Evolutionary conservation across 148 eudicot species (phyloP).

Genomic region (Diospyros lotus): DNA sequence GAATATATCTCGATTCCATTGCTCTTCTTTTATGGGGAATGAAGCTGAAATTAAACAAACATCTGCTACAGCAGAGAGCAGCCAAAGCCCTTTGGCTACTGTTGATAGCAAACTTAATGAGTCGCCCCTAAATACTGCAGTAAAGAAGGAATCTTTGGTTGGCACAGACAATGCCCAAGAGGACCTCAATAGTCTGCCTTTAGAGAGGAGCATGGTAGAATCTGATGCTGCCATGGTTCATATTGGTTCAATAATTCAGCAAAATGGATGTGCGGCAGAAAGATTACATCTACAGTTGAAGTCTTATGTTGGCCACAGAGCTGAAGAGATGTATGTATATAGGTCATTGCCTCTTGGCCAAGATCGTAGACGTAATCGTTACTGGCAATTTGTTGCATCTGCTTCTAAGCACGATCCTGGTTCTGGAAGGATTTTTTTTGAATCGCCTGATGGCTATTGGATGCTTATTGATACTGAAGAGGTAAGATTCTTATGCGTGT

Average conservation of each 20-base stretch:
- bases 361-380: conserved; percentile 57
- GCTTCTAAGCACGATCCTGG: conserved; percentile 50
- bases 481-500: conserved; percentile 21
- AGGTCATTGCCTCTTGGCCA: conserved; percentile 59
- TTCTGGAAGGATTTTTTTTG: conserved; percentile 58
- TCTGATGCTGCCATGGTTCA: conserved; percentile 26
- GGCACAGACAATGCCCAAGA: conserved; percentile 21
- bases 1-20: conserved; percentile 25
- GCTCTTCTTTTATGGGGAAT: conserved; percentile 21
- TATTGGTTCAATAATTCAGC: conserved; percentile 25
- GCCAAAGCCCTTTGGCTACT: conserved; percentile 26
- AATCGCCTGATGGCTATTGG: conserved; percentile 48
- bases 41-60: conserved; percentile 15
- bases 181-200: neutral
- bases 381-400: conserved; percentile 59
- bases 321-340: conserved; percentile 51
- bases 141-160: conserved; percentile 28
- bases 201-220: conserved; percentile 12
- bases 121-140: conserved; percentile 12
- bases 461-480: conserved; percentile 46
- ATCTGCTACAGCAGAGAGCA: conserved; percentile 24
- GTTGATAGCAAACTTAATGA: conserved; percentile 25
- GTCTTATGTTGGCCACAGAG: conserved; percentile 48
- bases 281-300: conserved; percentile 48
- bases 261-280: conserved; percentile 39